These are phyloP conservation scores for Dothideomycetidae sp. DNA, from an alignment of 2,329 filamentous ascomycete genomes.

Conservation along the genomic window DNA sequence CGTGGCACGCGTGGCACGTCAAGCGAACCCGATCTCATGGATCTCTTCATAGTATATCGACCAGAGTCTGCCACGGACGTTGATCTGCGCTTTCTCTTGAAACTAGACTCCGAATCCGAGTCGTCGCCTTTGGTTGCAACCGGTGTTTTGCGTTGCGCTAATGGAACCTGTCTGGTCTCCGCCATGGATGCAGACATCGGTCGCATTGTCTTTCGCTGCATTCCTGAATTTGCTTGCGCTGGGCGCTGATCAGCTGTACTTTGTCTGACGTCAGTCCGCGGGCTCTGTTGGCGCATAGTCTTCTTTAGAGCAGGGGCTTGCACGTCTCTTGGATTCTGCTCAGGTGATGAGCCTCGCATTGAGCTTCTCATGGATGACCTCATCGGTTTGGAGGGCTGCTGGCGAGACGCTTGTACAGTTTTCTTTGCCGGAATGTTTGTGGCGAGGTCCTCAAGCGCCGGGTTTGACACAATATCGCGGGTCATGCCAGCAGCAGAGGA, in stretches of 20 bases:
- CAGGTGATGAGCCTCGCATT: slow-evolving; percentile 10
- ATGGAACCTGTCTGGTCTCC: background rate
- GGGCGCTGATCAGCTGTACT: slow-evolving; percentile 1
- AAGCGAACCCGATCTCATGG: slow-evolving; percentile 48
- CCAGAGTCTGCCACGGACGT: slow-evolving; percentile 28
- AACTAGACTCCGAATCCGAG: slow-evolving; percentile 52
- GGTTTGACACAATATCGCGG: too few relatives aligned
- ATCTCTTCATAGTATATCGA: slow-evolving; percentile 50
- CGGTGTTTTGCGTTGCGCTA: slow-evolving; percentile 3
- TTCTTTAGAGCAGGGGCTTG: slow-evolving; percentile 27
- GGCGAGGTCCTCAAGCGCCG: background rate
- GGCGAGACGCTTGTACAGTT: slow-evolving; percentile 13
- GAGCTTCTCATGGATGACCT: slow-evolving; percentile 17
- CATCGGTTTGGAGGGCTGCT: slow-evolving; percentile 35
- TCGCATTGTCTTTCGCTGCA: slow-evolving; percentile 26
- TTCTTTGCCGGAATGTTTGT: background rate
- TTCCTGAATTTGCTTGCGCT: slow-evolving; percentile 19
- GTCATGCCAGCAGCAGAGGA: background rate
- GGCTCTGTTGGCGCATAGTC: slow-evolving; percentile 16
- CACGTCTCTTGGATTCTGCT: background rate
- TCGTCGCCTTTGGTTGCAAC: slow-evolving; percentile 24
- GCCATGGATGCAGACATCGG: slow-evolving; percentile 8
- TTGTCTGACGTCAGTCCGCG: slow-evolving; percentile 27
- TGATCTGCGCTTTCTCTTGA: slow-evolving; percentile 41
- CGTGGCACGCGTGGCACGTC: slow-evolving; percentile 26